Evolutionary conservation across 179 eudicot genomes (phyloP).

Genomic region (Spinacia oleracea): DNA sequence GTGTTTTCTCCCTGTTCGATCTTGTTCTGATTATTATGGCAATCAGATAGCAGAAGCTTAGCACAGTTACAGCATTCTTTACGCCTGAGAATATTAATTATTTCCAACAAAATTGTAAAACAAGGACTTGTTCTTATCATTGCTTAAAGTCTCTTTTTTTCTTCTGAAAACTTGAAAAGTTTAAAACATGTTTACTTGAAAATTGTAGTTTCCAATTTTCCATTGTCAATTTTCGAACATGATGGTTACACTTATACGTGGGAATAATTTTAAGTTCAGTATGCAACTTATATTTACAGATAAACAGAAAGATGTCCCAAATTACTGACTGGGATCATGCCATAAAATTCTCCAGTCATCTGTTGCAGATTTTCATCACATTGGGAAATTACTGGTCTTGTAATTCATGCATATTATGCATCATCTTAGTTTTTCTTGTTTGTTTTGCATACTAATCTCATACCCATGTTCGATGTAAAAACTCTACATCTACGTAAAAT

Average conservation of each 20-base stretch:
- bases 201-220: neutral
- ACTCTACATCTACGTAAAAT: neutral
- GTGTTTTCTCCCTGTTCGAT: neutral
- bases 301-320: neutral
- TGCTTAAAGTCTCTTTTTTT: too few species aligned
- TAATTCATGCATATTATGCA: neutral
- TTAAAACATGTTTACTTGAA: neutral
- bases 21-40: neutral
- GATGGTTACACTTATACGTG: neutral
- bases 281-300: neutral
- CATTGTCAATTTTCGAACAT: neutral
- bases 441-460: neutral
- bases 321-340: too few species aligned
- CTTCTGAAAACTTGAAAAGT: too few species aligned
- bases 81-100: too few species aligned
- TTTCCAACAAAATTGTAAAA: too few species aligned
- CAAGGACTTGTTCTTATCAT: too few species aligned
- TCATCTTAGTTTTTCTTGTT: neutral
- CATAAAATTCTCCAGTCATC: neutral
- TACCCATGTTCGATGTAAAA: neutral
- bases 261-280: neutral
- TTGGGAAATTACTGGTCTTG: neutral
- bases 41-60: neutral
- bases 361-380: neutral
- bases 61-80: neutral